Conservation (phyloP, 2,329 filamentous ascomycete genomes). For the Arthroderma sp. region DNA sequence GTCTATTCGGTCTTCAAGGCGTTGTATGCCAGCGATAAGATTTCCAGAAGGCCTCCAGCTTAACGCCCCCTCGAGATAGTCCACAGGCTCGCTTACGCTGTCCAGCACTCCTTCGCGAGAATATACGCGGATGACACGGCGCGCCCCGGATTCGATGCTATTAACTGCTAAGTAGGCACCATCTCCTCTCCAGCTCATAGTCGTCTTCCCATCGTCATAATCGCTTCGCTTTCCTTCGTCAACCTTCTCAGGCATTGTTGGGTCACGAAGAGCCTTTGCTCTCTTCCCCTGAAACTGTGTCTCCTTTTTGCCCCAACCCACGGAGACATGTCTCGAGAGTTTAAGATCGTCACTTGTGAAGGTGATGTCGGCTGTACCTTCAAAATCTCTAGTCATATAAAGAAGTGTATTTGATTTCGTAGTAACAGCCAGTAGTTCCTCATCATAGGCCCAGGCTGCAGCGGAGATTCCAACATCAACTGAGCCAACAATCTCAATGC, state of each 20-base stretch:
- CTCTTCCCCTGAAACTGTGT: constrained; percentile 93
- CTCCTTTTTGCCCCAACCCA: constrained; percentile 96
- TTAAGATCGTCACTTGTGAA: constrained; percentile 67
- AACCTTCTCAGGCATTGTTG: constrained; percentile 84
- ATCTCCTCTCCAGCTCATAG: constrained; percentile 87
- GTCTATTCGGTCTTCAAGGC: constrained; percentile 54
- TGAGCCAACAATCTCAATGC: constrained; percentile 89
- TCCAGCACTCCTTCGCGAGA: constrained; percentile 82
- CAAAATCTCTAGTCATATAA: constrained; percentile 87
- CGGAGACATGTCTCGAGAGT: constrained; percentile 84
- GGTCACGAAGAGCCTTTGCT: constrained; percentile 74
- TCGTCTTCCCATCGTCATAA: constrained; percentile 57
- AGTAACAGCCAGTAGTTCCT: constrained; percentile 73
- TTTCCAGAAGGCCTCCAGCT: constrained; percentile 91
- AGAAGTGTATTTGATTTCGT: constrained; percentile 68
- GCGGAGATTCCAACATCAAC: constrained; percentile 85
- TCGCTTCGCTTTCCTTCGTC: constrained; percentile 67
- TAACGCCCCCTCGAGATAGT: constrained; percentile 71
- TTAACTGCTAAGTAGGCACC: constrained; percentile 84
- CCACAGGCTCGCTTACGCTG: constrained; percentile 87
- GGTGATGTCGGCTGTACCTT: constrained; percentile 61
- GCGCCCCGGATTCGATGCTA: constrained; percentile 51
- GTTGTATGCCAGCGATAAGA: constrained; percentile 73
- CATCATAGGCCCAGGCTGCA: constrained; percentile 87
- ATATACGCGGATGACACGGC: constrained; percentile 78